Percentiles rank a stretch among this genome's conserved stretches.
These are phyloP conservation scores for Cudoniella acicularis DNA, from an alignment of 495 filamentous ascomycete genomes.

Conservation along the genomic window DNA sequence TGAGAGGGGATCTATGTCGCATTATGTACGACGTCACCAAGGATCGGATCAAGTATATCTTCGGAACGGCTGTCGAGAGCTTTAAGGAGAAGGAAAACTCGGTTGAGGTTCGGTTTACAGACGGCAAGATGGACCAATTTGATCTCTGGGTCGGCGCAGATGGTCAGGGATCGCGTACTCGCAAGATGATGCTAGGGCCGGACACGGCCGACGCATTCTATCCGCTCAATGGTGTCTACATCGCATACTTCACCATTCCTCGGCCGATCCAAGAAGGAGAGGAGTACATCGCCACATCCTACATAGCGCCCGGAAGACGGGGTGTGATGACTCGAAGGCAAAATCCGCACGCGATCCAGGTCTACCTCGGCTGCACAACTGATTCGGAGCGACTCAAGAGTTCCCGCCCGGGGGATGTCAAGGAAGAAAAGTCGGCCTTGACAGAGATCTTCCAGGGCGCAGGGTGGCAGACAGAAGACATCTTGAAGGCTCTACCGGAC, in stretches of 20 bases:
- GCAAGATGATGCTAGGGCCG: slow-evolving; percentile 32
- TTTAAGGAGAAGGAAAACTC: slow-evolving; percentile 22
- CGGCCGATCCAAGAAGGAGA: neutral
- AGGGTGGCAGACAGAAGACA: slow-evolving; percentile 39
- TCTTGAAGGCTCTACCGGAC: slow-evolving; percentile 34
- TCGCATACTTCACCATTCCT: slow-evolving; percentile 38
- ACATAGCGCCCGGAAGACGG: slow-evolving; percentile 30
- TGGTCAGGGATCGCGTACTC: slow-evolving; percentile 38
- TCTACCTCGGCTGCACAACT: slow-evolving; percentile 32
- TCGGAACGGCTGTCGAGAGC: slow-evolving; percentile 32
- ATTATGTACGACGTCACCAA: slow-evolving; percentile 43
- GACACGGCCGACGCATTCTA: slow-evolving; percentile 2
- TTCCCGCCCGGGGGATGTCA: slow-evolving; percentile 10
- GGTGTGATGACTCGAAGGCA: slow-evolving; percentile 37
- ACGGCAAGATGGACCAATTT: slow-evolving; percentile 29
- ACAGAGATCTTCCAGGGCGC: slow-evolving; percentile 37
- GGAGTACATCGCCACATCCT: slow-evolving; percentile 27
- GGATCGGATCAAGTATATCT: slow-evolving; percentile 37
- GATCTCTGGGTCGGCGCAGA: slow-evolving; percentile 42
- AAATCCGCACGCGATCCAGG: slow-evolving; percentile 32
- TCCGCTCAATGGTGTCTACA: slow-evolving; percentile 22
- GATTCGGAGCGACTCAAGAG: slow-evolving; percentile 28
- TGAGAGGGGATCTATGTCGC: slow-evolving; percentile 45
- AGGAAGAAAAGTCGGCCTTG: slow-evolving; percentile 43
- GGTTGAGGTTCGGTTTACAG: slow-evolving; percentile 28